Conservation (phyloP, 2,329 filamentous ascomycete species). For the Colletotrichum sp. region DNA sequence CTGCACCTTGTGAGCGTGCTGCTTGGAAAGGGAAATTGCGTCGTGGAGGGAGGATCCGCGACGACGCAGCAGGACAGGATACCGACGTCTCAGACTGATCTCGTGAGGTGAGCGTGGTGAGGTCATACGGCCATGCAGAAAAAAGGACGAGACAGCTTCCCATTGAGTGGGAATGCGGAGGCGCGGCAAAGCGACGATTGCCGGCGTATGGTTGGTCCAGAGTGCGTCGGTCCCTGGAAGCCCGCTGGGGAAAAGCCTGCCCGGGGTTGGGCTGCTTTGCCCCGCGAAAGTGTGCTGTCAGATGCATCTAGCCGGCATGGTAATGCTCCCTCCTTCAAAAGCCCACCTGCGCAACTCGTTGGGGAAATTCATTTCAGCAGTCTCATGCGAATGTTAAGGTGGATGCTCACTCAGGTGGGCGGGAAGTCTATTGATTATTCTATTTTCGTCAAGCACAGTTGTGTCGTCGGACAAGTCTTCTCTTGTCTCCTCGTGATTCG, state of each 20-base stretch:
- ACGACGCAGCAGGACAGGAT: conserved; percentile 5
- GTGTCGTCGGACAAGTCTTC: not conserved
- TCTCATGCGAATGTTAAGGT: not conserved
- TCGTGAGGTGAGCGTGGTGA: conserved; percentile 20
- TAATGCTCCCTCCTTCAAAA: not conserved
- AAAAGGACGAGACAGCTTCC: not conserved
- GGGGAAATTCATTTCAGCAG: not conserved
- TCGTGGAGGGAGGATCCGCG: not conserved
- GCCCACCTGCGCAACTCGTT: not conserved
- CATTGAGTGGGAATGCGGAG: conserved; percentile 9
- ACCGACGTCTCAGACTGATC: conserved; percentile 20
- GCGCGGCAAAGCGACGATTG: conserved; percentile 17
- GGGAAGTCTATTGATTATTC: not conserved
- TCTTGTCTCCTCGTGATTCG: not conserved
- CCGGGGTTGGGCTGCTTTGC: not conserved
- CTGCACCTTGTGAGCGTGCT: not conserved
- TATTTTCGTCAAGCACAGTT: not conserved
- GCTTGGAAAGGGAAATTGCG: not conserved
- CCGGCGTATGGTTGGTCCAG: conserved; percentile 14
- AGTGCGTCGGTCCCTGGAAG: not conserved
- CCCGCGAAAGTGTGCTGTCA: conserved; percentile 5
- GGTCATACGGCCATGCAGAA: conserved; percentile 14
- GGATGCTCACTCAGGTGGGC: not conserved
- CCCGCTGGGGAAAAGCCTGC: conserved; percentile 4
- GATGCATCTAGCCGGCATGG: not conserved